Conservation (phyloP, 108 stramenopile species). For the Hondaea fermentalgiana region DNA sequence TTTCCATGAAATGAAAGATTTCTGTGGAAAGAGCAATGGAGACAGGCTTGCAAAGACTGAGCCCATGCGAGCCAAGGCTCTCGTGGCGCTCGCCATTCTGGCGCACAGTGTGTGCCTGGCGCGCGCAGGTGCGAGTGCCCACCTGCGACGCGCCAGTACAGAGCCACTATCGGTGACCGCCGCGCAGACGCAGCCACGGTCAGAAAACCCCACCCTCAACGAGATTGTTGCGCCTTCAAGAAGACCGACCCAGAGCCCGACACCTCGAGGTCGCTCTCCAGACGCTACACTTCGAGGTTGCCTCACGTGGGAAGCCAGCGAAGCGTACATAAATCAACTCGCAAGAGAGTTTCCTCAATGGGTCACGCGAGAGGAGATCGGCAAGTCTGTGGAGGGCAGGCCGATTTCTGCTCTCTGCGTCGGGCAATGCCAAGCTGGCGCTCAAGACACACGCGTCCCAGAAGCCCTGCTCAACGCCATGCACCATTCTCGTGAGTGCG, state of each 20-base stretch:
- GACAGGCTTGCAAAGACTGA: too few relatives aligned
- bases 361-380: background rate
- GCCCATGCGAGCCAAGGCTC: too few relatives aligned
- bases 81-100: too few relatives aligned
- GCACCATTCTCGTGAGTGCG: conserved; percentile 19
- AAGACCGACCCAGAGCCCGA: background rate
- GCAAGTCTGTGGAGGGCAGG: background rate
- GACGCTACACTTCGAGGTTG: background rate
- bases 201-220: background rate
- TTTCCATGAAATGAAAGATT: too few relatives aligned
- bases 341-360: background rate
- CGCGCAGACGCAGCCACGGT: too few relatives aligned
- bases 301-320: background rate
- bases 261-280: background rate
- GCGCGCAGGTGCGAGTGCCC: too few relatives aligned
- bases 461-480: background rate
- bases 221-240: background rate
- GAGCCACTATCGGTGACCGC: too few relatives aligned
- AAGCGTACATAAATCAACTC: background rate
- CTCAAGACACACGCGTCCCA: background rate
- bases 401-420: background rate
- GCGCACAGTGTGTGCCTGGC: too few relatives aligned
- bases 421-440: background rate
- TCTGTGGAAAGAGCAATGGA: too few relatives aligned
- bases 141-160: too few relatives aligned